phyloP scores from a whole-genome alignment of 169 alveolate genomes.

The Cryptosporidium viatorum region DNA sequence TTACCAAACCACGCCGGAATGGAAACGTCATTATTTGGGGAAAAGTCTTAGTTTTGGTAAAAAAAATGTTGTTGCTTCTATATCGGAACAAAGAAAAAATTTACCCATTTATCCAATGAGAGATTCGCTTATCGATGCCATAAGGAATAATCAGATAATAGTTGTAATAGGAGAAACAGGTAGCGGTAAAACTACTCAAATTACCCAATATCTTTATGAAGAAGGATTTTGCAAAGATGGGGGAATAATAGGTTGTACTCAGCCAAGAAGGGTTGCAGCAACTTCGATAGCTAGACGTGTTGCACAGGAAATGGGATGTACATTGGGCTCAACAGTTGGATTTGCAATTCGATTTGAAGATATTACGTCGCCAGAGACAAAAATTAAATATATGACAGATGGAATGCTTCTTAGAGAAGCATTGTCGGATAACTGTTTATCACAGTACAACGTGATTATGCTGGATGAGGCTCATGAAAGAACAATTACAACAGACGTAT shows the following conservation, averaged over 20 bases:
- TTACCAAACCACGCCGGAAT: slow-evolving; percentile 89
- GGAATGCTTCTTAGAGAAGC: slow-evolving; percentile 99
- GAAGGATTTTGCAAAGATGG: slow-evolving; percentile 91
- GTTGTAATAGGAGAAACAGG: slow-evolving; percentile 99
- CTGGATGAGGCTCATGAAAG: slow-evolving; percentile 99
- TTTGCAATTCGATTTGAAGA: slow-evolving; percentile 97
- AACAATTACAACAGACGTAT: slow-evolving; percentile 97
- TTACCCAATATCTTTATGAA: slow-evolving; percentile 95
- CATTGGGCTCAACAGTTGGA: slow-evolving; percentile 97
- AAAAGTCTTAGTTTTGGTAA: slow-evolving; percentile 84
- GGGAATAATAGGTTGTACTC: slow-evolving; percentile 96
- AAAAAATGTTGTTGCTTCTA: slow-evolving; percentile 80
- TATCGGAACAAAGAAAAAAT: slow-evolving; percentile 93
- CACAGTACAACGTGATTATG: slow-evolving; percentile 93
- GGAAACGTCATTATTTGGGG: slow-evolving; percentile 87
- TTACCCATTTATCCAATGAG: slow-evolving; percentile 95
- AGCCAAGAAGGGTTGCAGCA: slow-evolving; percentile 99
- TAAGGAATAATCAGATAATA: slow-evolving; percentile 90
- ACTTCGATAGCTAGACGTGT: slow-evolving; percentile 97
- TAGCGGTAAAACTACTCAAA: slow-evolving; percentile 97
- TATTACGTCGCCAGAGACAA: slow-evolving; percentile 95
- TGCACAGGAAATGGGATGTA: slow-evolving; percentile 97
- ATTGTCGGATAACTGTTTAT: slow-evolving; percentile 91
- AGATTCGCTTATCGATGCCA: slow-evolving; percentile 91
- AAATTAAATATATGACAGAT: slow-evolving; percentile 99